Evolutionary conservation across 306 rosid species (phyloP).

Genomic region (Hylodesmum podocarpum): DNA sequence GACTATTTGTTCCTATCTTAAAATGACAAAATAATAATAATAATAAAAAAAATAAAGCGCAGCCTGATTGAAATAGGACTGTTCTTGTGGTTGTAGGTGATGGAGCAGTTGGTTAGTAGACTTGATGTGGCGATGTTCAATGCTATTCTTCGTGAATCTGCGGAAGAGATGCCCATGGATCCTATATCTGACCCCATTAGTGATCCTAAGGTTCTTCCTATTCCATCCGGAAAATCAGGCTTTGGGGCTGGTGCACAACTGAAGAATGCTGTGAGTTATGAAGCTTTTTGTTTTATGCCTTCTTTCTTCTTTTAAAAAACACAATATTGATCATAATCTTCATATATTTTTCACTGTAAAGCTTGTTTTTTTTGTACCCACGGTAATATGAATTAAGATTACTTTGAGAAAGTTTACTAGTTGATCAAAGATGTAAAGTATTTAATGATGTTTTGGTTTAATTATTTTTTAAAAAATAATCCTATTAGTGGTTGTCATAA

Average conservation of each 20-base stretch:
- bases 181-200: constrained; percentile 92
- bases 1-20: neutral
- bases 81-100: constrained; percentile 54
- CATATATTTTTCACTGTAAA: neutral
- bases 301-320: neutral
- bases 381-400: constrained; percentile 3
- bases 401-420: neutral
- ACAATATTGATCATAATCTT: neutral
- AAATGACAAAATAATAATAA: neutral
- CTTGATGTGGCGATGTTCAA: constrained; percentile 94
- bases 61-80: constrained; percentile 22
- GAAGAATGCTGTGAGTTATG: constrained; percentile 77
- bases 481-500: neutral
- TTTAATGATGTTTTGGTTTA: neutral
- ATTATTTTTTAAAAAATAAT: neutral
- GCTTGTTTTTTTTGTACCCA: neutral
- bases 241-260: constrained; percentile 92
- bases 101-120: constrained; percentile 78
- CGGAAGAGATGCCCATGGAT: constrained; percentile 92
- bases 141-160: constrained; percentile 91
- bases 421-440: neutral
- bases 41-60: constrained; percentile 19
- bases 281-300: neutral
- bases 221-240: constrained; percentile 86
- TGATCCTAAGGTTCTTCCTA: constrained; percentile 85